Evolutionary conservation across 257 asterid species (phyloP).

Genomic region (Euphrasia confusa): DNA sequence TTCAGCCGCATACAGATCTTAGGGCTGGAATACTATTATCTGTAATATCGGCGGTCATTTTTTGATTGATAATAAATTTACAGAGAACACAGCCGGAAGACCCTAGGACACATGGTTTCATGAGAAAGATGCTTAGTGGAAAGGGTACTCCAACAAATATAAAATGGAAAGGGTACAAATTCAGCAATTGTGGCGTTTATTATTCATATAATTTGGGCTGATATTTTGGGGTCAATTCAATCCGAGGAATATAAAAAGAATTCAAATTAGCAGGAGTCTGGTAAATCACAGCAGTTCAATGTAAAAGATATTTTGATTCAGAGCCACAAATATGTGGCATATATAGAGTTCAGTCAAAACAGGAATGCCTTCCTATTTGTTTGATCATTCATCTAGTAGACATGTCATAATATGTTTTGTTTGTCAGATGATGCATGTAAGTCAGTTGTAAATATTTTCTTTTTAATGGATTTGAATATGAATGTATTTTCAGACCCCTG

Average conservation of each 20-base stretch:
- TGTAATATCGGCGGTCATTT: no score
- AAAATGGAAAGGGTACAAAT: neutral
- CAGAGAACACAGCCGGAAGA: no score
- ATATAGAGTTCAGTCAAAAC: neutral
- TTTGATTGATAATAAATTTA: no score
- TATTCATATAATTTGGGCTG: neutral
- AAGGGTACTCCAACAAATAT: no score
- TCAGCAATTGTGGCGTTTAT: neutral
- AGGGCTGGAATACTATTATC: no score
- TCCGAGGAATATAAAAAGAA: neutral
- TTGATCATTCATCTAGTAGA: neutral
- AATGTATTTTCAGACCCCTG: neutral
- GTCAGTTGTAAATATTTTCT: constrained; percentile 10
- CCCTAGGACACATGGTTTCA: no score
- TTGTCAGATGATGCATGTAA: neutral
- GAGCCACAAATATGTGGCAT: neutral
- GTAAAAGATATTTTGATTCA: neutral
- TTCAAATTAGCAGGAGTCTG: neutral
- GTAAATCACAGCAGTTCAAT: neutral
- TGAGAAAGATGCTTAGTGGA: no score
- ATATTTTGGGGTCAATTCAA: neutral
- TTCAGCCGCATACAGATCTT: no score
- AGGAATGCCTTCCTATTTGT: neutral
- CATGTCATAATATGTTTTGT: neutral
- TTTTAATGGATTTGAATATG: constrained; percentile 1